These are phyloP conservation scores for Penicillium sp. DNA, from an alignment of 2,329 filamentous ascomycete genomes.

Conservation along the genomic window DNA sequence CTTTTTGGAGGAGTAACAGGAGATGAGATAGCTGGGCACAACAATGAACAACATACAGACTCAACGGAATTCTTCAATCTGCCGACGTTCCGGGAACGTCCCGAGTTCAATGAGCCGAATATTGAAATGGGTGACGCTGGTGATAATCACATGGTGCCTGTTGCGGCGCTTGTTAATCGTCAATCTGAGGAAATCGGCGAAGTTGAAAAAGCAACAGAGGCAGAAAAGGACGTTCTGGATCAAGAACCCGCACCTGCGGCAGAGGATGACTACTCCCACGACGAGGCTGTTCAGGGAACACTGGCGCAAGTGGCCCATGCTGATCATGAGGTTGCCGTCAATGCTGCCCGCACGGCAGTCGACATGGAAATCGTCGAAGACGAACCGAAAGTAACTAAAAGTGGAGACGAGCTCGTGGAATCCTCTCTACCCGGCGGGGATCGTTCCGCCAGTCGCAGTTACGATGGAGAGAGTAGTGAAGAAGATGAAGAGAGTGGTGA, in stretches of 20 bases:
- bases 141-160: not conserved
- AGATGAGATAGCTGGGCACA: not conserved
- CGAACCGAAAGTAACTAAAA: conserved; percentile 1
- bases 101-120: not conserved
- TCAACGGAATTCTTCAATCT: not conserved
- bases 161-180: not conserved
- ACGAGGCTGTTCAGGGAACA: not conserved
- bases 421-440: not conserved
- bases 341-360: not conserved
- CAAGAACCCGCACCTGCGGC: not conserved
- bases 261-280: not conserved
- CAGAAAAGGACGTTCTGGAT: no score
- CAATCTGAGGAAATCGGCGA: not conserved
- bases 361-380: conserved; percentile 3
- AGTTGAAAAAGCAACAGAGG: not conserved
- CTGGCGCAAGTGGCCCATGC: not conserved
- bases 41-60: not conserved
- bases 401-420: conserved; percentile 4
- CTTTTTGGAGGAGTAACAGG: not conserved
- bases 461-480: conserved; percentile 8
- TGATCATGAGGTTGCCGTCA: not conserved
- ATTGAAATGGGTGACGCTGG: not conserved
- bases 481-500: conserved; percentile 5
- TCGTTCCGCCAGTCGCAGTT: not conserved
- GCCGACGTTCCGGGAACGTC: not conserved